Base-by-base conservation (phyloP, 805 yeast species). In the Candida silvatica region DNA sequence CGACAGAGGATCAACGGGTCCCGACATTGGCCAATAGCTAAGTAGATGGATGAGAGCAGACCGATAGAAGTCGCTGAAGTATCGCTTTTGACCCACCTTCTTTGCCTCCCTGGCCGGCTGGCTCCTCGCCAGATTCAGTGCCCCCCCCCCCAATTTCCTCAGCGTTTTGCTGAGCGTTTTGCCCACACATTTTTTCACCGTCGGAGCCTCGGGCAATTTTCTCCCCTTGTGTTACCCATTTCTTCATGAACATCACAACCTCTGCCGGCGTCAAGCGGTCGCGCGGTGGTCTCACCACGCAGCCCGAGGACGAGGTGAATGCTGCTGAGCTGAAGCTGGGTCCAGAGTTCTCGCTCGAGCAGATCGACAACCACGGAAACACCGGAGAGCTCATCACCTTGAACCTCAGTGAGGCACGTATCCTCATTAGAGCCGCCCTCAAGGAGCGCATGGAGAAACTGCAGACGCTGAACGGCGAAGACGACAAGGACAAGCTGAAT, bases 241-340 rank as follows among this genome's bases (percentile, higher is more conserved):
- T 26, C 14, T 52, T 19, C 15, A 86, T 87, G 96, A 87, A 87
- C 57, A 77, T 85, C 27, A 82, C 95, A 25, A 84, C 94, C 26
- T 83, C 95, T 34, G 83, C 96, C 4, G 71, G 85, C 33, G 90
- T 88, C 19, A 83, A 82, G 30, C 74, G 86, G 54, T 77, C 94
- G 63, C 74, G 95, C 58, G 74, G 78, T 34, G 71, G 66, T 38
- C 67, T 67, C 43, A 67, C 71, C 19, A 67, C 59, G 41, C 76
- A 63, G 50, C 78, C 77, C 39, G 88, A 79, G 39, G 95, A 84
- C 44, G 97, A 88, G 51, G 97, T 90, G 53, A 94, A 92, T 51
- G 94, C 97, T 0, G 77, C 95, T 0, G 70, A 73, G 34, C 69
- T 92, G 47, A 80, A 82, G 51, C 71, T 92, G 37, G 98, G 98